Conservation (phyloP, 108 stramenopile species). For the Skeletonema marinoi region DNA sequence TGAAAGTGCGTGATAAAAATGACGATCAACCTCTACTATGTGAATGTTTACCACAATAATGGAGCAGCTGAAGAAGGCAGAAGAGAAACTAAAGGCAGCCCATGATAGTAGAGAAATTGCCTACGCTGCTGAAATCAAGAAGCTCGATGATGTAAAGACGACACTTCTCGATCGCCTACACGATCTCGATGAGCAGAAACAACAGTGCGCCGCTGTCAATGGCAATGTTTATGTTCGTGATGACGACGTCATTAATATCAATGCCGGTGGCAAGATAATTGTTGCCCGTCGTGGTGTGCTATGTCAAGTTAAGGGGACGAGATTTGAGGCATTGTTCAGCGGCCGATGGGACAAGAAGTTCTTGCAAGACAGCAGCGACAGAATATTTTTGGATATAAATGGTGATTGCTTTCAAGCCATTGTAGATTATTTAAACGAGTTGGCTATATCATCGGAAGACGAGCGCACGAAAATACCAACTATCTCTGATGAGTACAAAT, state of each 20-base stretch:
- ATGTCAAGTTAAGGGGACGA: conserved; percentile 11
- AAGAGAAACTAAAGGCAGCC: background rate
- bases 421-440: conserved; percentile 17
- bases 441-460: conserved; percentile 3
- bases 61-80: background rate
- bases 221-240: background rate
- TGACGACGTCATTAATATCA: conserved; percentile 13
- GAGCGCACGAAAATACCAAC: background rate
- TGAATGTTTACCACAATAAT: background rate
- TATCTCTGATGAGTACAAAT: background rate
- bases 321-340: conserved; percentile 27
- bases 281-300: background rate
- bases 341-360: conserved; percentile 32
- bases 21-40: too few relatives aligned
- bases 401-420: conserved; percentile 1
- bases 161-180: background rate
- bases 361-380: conserved; percentile 3
- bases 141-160: conserved; percentile 1
- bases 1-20: too few relatives aligned
- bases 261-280: conserved; percentile 5
- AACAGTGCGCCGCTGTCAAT: background rate
- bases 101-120: background rate
- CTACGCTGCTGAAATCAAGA: background rate
- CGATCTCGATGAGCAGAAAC: background rate
- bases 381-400: conserved; percentile 26